Conservation (phyloP, 768 basidiomycete species). For the Boletus patriciae region DNA sequence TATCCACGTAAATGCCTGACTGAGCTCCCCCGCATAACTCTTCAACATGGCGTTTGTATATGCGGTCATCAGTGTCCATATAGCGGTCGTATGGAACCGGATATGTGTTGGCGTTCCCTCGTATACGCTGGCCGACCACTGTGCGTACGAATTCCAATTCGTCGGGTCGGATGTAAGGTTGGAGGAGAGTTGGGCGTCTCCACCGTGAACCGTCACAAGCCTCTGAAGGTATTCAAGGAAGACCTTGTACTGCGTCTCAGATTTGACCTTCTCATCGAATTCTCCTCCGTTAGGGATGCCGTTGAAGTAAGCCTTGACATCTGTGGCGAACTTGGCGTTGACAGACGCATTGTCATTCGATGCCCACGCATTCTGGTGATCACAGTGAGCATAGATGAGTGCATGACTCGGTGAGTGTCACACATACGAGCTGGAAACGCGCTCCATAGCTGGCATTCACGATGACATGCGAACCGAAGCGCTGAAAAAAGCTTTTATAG, state of each 20-base stretch:
- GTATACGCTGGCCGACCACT: neutral
- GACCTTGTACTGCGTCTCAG: conserved; percentile 2
- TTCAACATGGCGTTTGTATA: neutral
- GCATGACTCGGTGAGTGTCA: neutral
- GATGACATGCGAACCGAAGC: conserved; percentile 3
- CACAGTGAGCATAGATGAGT: neutral
- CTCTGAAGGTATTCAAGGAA: conserved; percentile 8
- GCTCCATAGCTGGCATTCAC: conserved; percentile 5
- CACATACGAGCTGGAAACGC: conserved; percentile 2
- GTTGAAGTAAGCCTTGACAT: conserved; percentile 4
- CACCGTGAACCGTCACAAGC: neutral
- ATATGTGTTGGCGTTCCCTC: neutral
- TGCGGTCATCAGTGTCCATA: conserved; percentile 5
- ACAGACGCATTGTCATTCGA: neutral
- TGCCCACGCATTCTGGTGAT: conserved; percentile 1
- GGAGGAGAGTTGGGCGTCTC: neutral
- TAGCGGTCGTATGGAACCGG: neutral
- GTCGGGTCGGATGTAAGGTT: neutral
- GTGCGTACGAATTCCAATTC: neutral
- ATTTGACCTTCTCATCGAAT: conserved; percentile 2
- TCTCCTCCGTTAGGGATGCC: conserved; percentile 3
- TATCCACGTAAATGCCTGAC: conserved; percentile 3
- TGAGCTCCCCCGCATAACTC: neutral
- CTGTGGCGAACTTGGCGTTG: conserved; percentile 1
- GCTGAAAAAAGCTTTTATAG: neutral